phyloP scores from a whole-genome alignment of 345 rosid species.

The Angophora floribunda region DNA sequence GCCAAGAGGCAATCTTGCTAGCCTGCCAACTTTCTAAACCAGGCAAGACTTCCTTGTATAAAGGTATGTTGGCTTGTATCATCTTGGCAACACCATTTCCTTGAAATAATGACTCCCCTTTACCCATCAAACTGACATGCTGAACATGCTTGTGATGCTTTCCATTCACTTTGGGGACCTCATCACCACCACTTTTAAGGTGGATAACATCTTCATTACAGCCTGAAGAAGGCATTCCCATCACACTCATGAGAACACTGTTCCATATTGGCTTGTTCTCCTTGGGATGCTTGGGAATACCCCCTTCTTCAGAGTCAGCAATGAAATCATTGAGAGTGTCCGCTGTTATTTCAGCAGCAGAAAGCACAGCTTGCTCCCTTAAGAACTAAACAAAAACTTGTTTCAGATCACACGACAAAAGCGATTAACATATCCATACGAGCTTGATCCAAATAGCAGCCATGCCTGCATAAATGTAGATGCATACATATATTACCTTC shows the following conservation, averaged over 20 bases:
- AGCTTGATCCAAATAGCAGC: neutral
- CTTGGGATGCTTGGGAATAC: constrained; percentile 28
- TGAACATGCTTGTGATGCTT: constrained; percentile 64
- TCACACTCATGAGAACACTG: constrained; percentile 45
- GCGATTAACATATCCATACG: neutral
- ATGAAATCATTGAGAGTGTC: constrained; percentile 61
- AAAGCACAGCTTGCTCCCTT: constrained; percentile 85
- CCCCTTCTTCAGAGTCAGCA: constrained; percentile 72
- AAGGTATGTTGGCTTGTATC: constrained; percentile 56
- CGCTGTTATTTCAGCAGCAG: constrained; percentile 72
- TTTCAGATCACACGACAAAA: neutral
- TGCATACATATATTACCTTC: constrained; percentile 39
- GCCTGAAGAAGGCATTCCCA: constrained; percentile 33
- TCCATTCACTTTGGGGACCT: constrained; percentile 79
- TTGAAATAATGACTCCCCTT: constrained; percentile 31
- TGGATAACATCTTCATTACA: constrained; percentile 15
- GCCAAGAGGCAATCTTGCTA: constrained; percentile 85
- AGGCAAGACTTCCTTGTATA: constrained; percentile 72
- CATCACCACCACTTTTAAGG: constrained; percentile 28
- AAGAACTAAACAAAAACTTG: constrained; percentile 49
- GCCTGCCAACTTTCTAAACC: constrained; percentile 86
- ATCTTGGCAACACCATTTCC: constrained; percentile 61
- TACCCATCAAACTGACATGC: constrained; percentile 23
- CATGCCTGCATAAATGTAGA: neutral
- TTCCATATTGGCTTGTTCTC: constrained; percentile 53